phyloP scores from a whole-genome alignment of 1,284 basidiomycete genomes.

The Coniferiporia weirii region DNA sequence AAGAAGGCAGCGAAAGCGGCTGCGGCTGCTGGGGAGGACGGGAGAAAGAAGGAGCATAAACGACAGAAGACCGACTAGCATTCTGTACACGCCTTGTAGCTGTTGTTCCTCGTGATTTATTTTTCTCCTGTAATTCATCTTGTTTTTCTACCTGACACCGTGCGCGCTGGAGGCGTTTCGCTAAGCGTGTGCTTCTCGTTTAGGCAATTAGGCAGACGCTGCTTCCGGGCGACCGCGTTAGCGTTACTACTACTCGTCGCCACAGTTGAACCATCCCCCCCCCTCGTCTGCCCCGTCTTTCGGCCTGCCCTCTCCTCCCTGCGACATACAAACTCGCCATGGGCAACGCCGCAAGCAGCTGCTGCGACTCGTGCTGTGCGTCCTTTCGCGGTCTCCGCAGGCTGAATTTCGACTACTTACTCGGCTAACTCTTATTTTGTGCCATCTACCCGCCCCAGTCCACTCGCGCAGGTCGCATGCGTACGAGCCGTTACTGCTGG shows the following conservation, averaged over 20 bases:
- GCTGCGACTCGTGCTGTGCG: slow-evolving; percentile 76
- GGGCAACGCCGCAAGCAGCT: slow-evolving; percentile 55
- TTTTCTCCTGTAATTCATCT: slow-evolving; percentile 6
- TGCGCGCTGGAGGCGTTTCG: not conserved
- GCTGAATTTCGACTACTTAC: not conserved
- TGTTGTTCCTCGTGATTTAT: not conserved
- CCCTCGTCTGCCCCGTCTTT: slow-evolving; percentile 12
- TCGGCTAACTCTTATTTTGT: slow-evolving; percentile 15
- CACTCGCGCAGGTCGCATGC: slow-evolving; percentile 74
- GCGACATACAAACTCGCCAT: slow-evolving; percentile 27
- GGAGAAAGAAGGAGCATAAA: slow-evolving; percentile 12
- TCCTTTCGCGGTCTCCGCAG: slow-evolving; percentile 21
- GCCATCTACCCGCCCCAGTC: slow-evolving; percentile 38
- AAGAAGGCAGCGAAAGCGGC: slow-evolving; percentile 41
- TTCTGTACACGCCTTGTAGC: not conserved
- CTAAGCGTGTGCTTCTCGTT: not conserved
- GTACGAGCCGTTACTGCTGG: slow-evolving; percentile 91
- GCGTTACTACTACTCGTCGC: slow-evolving; percentile 16
- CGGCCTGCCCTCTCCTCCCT: slow-evolving; percentile 20
- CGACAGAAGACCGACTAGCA: slow-evolving; percentile 11
- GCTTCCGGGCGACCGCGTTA: not conserved
- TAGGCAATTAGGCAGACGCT: not conserved
- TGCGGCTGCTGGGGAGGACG: slow-evolving; percentile 39
- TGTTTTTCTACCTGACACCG: not conserved
- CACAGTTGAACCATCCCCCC: slow-evolving; percentile 19